phyloP scores from a whole-genome alignment of 306 rosid genomes.

The Cucurbita pepo region DNA sequence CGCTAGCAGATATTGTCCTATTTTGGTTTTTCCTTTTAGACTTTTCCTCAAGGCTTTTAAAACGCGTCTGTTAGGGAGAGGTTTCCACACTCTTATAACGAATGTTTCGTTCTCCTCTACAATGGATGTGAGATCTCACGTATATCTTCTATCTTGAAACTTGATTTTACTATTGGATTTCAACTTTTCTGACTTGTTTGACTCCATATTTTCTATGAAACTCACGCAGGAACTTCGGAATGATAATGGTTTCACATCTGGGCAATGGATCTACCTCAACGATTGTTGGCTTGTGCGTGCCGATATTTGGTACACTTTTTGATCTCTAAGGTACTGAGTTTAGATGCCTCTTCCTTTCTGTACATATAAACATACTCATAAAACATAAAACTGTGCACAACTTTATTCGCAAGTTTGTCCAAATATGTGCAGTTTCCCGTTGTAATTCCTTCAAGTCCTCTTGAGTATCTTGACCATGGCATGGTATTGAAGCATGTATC shows the following conservation, averaged over 20 bases:
- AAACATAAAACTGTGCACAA: not conserved
- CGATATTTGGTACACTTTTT: not conserved
- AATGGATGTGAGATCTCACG: too few relatives aligned
- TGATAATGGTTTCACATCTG: not conserved
- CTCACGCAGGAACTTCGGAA: not conserved
- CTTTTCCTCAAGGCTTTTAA: too few relatives aligned
- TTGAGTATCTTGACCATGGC: not conserved
- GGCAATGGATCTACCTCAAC: not conserved
- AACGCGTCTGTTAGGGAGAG: too few relatives aligned
- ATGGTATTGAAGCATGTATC: not conserved
- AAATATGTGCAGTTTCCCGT: not conserved
- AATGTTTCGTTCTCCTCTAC: too few relatives aligned
- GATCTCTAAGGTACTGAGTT: not conserved
- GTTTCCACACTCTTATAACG: too few relatives aligned
- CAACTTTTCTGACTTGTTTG: not conserved
- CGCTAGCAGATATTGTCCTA: too few relatives aligned
- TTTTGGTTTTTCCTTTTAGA: too few relatives aligned
- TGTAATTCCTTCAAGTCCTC: not conserved
- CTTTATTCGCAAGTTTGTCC: not conserved
- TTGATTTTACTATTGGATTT: not conserved
- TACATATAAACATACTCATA: not conserved
- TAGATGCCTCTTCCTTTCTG: not conserved
- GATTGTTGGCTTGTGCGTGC: not conserved
- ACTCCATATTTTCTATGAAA: not conserved
- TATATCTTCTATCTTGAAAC: too few relatives aligned